phyloP scores from a whole-genome alignment of 441 rosid species.

The Theobroma grandiflorum region DNA sequence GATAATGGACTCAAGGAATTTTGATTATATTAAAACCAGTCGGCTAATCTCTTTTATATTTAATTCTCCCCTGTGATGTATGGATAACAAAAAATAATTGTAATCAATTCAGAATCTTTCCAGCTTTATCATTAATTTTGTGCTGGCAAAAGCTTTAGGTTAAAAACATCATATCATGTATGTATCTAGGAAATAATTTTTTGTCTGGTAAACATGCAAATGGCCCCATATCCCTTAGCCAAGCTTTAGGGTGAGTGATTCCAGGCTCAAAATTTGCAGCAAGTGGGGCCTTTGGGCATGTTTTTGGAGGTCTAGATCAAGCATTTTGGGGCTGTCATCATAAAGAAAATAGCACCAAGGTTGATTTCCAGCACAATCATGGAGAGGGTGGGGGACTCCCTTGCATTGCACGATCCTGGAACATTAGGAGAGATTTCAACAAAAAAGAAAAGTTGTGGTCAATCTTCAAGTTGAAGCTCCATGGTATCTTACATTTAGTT shows the following conservation, averaged over 20 bases:
- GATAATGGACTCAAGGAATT: background rate
- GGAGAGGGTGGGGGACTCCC: background rate
- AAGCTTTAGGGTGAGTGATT: background rate
- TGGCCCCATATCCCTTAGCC: background rate
- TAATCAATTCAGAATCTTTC: conserved; percentile 2
- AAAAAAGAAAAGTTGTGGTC: background rate
- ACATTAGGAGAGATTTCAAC: background rate
- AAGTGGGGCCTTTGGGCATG: background rate
- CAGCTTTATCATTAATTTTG: conserved; percentile 5
- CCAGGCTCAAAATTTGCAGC: background rate
- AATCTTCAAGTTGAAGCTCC: background rate
- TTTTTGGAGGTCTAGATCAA: background rate
- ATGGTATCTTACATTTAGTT: background rate
- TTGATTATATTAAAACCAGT: background rate
- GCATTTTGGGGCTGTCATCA: background rate
- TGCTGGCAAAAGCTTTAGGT: conserved; percentile 19
- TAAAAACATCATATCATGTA: background rate
- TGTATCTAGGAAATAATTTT: background rate
- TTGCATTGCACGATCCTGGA: background rate
- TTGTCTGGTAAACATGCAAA: background rate
- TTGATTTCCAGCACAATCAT: background rate
- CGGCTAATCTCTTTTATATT: background rate
- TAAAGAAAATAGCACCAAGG: background rate
- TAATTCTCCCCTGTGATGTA: background rate
- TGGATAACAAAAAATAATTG: conserved; percentile 7